phyloP scores from a whole-genome alignment of 495 filamentous ascomycete species.

The Penicillium desertorum region DNA sequence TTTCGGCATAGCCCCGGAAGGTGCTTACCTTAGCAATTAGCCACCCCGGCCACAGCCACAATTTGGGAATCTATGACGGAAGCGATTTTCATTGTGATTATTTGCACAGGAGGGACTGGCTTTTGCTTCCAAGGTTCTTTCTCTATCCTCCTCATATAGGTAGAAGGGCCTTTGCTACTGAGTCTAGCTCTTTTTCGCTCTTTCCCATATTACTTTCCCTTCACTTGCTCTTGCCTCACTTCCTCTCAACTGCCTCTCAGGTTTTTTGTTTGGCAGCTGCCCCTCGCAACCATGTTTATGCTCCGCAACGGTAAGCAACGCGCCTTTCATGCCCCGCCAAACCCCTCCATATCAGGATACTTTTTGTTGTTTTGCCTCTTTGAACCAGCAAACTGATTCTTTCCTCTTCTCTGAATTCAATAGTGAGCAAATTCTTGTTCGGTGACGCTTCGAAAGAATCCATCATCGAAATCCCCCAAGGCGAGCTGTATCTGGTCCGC shows the following conservation, averaged over 20 bases:
- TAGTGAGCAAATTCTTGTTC: constrained; percentile 91
- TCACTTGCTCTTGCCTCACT: constrained; percentile 2
- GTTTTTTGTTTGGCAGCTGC: constrained; percentile 29
- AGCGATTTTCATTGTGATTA: constrained; percentile 28
- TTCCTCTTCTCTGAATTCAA: neutral
- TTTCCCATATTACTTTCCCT: neutral
- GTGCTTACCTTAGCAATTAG: constrained; percentile 1
- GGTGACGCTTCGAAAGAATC: constrained; percentile 89
- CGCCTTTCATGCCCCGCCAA: constrained; percentile 33
- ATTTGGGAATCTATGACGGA: constrained; percentile 25
- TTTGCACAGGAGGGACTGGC: constrained; percentile 13
- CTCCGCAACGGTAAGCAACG: constrained; percentile 61
- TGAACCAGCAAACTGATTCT: constrained; percentile 20
- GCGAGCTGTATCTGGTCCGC: constrained; percentile 94
- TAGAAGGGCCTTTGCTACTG: constrained; percentile 9
- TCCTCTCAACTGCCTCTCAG: constrained; percentile 8
- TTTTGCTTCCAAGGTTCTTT: constrained; percentile 13
- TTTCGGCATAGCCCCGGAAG: neutral
- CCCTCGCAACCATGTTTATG: constrained; percentile 64
- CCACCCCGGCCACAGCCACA: constrained; percentile 32
- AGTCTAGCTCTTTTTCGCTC: constrained; percentile 4
- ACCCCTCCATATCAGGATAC: constrained; percentile 34
- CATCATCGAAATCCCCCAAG: constrained; percentile 90
- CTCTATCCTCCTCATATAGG: constrained; percentile 12
- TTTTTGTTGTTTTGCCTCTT: constrained; percentile 1